Base-by-base conservation (phyloP, 352 stramenopile species). In the Globisporangium emineosum region DNA sequence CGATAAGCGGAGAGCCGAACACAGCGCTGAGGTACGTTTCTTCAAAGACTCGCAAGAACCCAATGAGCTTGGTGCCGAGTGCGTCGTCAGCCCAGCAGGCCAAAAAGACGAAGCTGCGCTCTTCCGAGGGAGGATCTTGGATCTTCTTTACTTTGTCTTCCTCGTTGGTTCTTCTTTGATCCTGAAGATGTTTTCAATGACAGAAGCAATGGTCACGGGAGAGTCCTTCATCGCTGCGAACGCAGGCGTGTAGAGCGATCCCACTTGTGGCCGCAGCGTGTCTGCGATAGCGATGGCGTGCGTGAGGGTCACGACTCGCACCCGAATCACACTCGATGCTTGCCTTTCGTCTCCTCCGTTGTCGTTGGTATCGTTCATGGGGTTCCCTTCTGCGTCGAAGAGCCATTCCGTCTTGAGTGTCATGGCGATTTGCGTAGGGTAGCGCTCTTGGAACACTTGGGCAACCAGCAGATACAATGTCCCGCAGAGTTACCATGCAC, bases 391-490 rank as follows among this genome's bases (percentile, higher is more conserved):
- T 23, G 21, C 21, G 58, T 40, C 25, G 21, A 58, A 57, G 12
- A 3, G 21, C 58, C 58, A 64, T 23, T 58, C 45, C 12, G 58
- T 57, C 32, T 64, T n/a, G 47, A 64, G 5, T 10, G 10, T 3
- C 40, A 62, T 62, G 27, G 19, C 27, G 32, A 17, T 45, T 10
- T 6, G 35, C 12, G 10, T 42, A 1, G 5, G 32, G 47, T 53
- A 30, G n/a, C n/a, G 21, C 47, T n/a, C 3, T 30, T 53, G 12
- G 9, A 42, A 42, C 15, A 17, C 12, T 42, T 53, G n/a, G n/a
- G n/a, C n/a, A n/a, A n/a, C n/a, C n/a, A n/a, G n/a, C n/a, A n/a
- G n/a, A n/a, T n/a, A n/a, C n/a, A n/a, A n/a, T n/a, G n/a, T n/a
- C n/a, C n/a, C n/a, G n/a, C n/a, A n/a, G n/a, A n/a, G n/a, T n/a